These are phyloP conservation scores for Pistacia vera DNA, from an alignment of 345 rosid species.

Conservation along the genomic window DNA sequence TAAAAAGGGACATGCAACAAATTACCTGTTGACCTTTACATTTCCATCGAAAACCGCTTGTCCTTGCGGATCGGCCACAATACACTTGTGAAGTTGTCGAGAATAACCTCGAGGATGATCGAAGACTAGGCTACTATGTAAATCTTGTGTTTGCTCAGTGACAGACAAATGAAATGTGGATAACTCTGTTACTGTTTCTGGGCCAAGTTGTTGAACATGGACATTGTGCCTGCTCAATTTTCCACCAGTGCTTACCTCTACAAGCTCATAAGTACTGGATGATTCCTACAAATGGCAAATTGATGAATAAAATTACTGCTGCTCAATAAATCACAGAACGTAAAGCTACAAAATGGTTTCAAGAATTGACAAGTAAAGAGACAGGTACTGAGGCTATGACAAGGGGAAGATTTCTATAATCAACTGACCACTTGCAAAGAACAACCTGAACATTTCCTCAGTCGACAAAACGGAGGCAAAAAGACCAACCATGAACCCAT, in stretches of 20 bases:
- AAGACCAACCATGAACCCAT: too few relatives aligned
- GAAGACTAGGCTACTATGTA: slow-evolving; percentile 78
- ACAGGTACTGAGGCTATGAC: too few relatives aligned
- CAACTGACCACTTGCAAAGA: too few relatives aligned
- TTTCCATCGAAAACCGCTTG: slow-evolving; percentile 98
- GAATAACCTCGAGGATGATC: slow-evolving; percentile 90
- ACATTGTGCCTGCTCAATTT: slow-evolving; percentile 90
- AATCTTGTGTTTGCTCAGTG: slow-evolving; percentile 81
- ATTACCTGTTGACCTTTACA: slow-evolving; percentile 80
- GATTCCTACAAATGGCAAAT: slow-evolving; percentile 51
- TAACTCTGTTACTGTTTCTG: slow-evolving; percentile 80
- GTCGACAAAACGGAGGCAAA: too few relatives aligned
- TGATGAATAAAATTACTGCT: not conserved
- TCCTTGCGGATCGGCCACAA: slow-evolving; percentile 84
- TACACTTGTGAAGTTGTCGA: slow-evolving; percentile 90
- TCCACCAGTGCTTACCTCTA: slow-evolving; percentile 93
- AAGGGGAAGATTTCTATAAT: too few relatives aligned
- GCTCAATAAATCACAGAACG: not conserved
- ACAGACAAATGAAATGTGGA: slow-evolving; percentile 77
- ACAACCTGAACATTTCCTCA: too few relatives aligned
- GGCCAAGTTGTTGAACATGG: slow-evolving; percentile 86
- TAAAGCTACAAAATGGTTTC: not conserved
- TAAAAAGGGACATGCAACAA: not conserved
- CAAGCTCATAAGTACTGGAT: slow-evolving; percentile 74
- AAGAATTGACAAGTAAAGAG: not conserved